These are phyloP conservation scores for Westerdykella sp. DNA, from an alignment of 2,329 filamentous ascomycete genomes.

Conservation along the genomic window DNA sequence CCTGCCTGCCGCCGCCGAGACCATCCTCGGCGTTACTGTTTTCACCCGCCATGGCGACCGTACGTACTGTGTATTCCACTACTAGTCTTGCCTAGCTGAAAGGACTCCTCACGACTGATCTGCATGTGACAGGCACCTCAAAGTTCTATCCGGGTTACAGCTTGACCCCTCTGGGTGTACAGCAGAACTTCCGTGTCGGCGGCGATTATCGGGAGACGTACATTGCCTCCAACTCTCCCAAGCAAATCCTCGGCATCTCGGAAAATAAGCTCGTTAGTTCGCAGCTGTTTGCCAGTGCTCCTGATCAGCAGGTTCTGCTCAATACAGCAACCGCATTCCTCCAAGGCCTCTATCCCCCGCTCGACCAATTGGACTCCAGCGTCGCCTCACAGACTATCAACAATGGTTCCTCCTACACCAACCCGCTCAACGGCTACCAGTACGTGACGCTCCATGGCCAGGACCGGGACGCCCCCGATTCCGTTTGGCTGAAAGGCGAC, in stretches of 20 bases:
- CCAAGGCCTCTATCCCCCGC: slow-evolving; percentile 52
- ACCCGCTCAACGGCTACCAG: slow-evolving; percentile 49
- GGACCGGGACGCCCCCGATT: slow-evolving; percentile 42
- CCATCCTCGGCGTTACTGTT: slow-evolving; percentile 39
- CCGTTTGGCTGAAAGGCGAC: slow-evolving; percentile 45
- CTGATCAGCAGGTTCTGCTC: slow-evolving; percentile 40
- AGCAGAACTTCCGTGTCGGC: slow-evolving; percentile 42
- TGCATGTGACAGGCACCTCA: slow-evolving; percentile 41
- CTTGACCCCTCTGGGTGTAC: slow-evolving; percentile 44
- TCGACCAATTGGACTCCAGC: slow-evolving; percentile 17
- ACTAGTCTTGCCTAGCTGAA: background rate
- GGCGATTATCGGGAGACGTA: slow-evolving; percentile 11
- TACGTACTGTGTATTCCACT: slow-evolving; percentile 32
- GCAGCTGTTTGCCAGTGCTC: slow-evolving; percentile 42
- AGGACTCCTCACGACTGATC: slow-evolving; percentile 10
- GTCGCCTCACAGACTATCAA: slow-evolving; percentile 13
- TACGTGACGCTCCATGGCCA: slow-evolving; percentile 45
- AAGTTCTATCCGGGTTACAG: slow-evolving; percentile 43
- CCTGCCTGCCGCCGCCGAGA: slow-evolving; percentile 2
- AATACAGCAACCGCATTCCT: slow-evolving; percentile 53
- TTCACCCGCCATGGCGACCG: slow-evolving; percentile 48
- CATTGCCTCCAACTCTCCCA: slow-evolving; percentile 23
- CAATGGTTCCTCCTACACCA: slow-evolving; percentile 2
- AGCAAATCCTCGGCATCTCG: slow-evolving; percentile 39
- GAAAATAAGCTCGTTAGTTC: slow-evolving; percentile 37